A percentile compares a stretch with the other conserved stretches of the same genome.
Evolutionary conservation across 176 grass and related monocot genomes (phyloP).

Genomic region (Chrysopogon serrulatus): DNA sequence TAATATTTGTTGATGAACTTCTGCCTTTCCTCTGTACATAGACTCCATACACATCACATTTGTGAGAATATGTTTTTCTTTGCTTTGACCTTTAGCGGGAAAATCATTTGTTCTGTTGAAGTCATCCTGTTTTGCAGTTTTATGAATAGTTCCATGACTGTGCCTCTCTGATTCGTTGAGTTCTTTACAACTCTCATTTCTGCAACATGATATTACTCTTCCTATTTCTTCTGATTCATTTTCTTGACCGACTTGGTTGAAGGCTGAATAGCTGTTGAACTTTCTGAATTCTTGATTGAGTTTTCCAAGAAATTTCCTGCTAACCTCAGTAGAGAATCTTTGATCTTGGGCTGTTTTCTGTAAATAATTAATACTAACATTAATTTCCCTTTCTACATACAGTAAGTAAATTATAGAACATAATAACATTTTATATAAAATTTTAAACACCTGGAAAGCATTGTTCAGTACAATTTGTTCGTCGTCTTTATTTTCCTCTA

Average conservation of each 20-base stretch:
- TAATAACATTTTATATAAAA: slow-evolving; percentile 1
- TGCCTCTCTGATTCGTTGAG: not conserved
- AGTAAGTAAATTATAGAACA: not conserved
- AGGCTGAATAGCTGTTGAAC: not conserved
- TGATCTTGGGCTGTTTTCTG: slow-evolving; percentile 44
- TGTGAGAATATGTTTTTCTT: not conserved
- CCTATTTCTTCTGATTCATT: slow-evolving; percentile 18
- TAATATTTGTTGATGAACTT: not conserved
- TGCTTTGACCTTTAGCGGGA: not conserved
- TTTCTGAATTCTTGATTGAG: not conserved
- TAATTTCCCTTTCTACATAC: slow-evolving; percentile 3
- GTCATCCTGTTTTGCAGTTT: not conserved
- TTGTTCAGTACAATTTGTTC: slow-evolving; percentile 56
- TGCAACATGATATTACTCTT: not conserved
- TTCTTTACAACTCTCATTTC: not conserved
- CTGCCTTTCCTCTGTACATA: not conserved
- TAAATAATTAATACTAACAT: slow-evolving; percentile 24
- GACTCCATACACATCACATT: not conserved
- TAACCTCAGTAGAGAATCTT: slow-evolving; percentile 1
- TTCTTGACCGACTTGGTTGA: not conserved
- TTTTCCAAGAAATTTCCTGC: not conserved
- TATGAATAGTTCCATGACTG: not conserved
- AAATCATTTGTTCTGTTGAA: not conserved
- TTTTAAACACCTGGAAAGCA: slow-evolving; percentile 51
- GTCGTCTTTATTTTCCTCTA: slow-evolving; percentile 57